These are phyloP conservation scores for Russula sp. DNA, from an alignment of 768 basidiomycete genomes.

Conservation along the genomic window DNA sequence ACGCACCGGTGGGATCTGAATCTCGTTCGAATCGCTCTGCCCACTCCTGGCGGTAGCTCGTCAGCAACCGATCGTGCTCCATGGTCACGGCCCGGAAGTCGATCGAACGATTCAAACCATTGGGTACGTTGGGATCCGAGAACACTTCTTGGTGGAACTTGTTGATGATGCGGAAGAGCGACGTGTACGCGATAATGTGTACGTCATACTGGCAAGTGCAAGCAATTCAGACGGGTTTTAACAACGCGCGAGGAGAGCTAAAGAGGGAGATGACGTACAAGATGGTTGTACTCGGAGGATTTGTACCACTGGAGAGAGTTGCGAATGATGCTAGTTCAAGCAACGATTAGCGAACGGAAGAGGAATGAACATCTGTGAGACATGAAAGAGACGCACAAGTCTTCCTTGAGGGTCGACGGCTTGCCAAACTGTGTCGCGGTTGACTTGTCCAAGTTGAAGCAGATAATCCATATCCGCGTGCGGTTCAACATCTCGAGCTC, in stretches of 20 bases:
- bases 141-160: slow-evolving; percentile 19
- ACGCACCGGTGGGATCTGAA: slow-evolving; percentile 17
- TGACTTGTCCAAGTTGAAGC: slow-evolving; percentile 86
- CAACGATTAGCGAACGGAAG: neutral
- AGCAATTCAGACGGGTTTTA: neutral
- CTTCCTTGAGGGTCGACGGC: slow-evolving; percentile 63
- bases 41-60: slow-evolving; percentile 18
- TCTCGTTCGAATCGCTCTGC: slow-evolving; percentile 14
- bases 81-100: slow-evolving; percentile 20
- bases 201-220: slow-evolving; percentile 11
- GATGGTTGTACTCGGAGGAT: slow-evolving; percentile 12
- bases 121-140: slow-evolving; percentile 17
- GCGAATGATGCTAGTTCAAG: slow-evolving; percentile 14
- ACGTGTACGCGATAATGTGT: slow-evolving; percentile 18
- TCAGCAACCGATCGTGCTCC: slow-evolving; percentile 11
- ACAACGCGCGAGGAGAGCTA: neutral
- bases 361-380: slow-evolving; percentile 23
- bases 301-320: slow-evolving; percentile 19
- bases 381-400: slow-evolving; percentile 56
- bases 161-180: slow-evolving; percentile 20
- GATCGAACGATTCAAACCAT: slow-evolving; percentile 16
- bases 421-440: slow-evolving; percentile 87
- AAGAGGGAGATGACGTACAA: slow-evolving; percentile 1
- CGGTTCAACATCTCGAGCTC: slow-evolving; percentile 86
- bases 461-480: slow-evolving; percentile 84